Evolutionary conservation across 1,284 basidiomycete species (phyloP).

Genomic region (Malassezia caprae): DNA sequence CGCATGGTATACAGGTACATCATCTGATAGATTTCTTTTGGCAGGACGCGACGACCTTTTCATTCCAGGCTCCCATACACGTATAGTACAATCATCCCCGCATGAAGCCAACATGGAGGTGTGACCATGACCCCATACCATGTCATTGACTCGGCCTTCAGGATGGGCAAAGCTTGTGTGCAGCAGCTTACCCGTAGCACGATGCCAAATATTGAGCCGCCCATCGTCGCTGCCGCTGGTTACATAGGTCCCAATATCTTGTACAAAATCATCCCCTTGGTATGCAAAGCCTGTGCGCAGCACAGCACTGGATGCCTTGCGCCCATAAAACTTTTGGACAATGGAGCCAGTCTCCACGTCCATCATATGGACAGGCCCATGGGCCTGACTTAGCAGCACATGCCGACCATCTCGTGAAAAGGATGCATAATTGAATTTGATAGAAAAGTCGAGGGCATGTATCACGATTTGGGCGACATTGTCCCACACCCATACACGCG

Average conservation of each 20-base stretch:
- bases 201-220: conserved; percentile 89
- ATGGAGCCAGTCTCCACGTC: conserved; percentile 60
- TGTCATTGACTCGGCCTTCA: conserved; percentile 77
- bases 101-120: conserved; percentile 72
- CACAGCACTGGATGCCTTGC: conserved; percentile 54
- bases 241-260: conserved; percentile 49
- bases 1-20: not conserved
- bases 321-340: conserved; percentile 51
- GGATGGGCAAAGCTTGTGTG: conserved; percentile 77
- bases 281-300: conserved; percentile 91
- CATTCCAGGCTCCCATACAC: conserved; percentile 30
- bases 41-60: not conserved
- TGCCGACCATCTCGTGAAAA: conserved; percentile 75
- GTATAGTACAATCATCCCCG: conserved; percentile 41
- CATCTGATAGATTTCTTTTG: not conserved
- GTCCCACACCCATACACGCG: conserved; percentile 5
- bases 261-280: conserved; percentile 65
- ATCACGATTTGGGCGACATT: conserved; percentile 50
- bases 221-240: conserved; percentile 75
- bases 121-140: conserved; percentile 80
- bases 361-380: conserved; percentile 77
- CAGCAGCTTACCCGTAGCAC: conserved; percentile 67
- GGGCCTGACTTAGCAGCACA: conserved; percentile 59
- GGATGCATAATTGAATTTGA: conserved; percentile 59
- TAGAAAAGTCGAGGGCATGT: conserved; percentile 54